Evolutionary conservation across 148 eudicot species (phyloP).

Genomic region (Salicornia ramosissima): DNA sequence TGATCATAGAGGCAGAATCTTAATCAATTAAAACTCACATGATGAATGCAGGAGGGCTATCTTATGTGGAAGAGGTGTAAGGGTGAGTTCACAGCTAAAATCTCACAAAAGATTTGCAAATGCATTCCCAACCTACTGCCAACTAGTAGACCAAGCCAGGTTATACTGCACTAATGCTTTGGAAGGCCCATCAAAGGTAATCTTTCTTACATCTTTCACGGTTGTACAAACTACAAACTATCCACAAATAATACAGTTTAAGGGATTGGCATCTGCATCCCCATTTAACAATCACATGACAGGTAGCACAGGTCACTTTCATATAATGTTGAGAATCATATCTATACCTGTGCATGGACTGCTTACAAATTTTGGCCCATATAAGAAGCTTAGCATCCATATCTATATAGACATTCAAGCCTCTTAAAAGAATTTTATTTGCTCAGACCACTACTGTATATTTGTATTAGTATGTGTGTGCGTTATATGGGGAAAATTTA

Average conservation of each 20-base stretch:
- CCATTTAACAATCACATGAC: neutral
- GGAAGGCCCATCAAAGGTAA: constrained; percentile 96
- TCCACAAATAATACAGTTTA: neutral
- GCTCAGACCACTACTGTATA: neutral
- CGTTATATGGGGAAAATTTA: neutral
- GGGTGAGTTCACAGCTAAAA: constrained; percentile 87
- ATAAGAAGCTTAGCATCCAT: constrained; percentile 1
- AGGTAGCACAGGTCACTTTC: constrained; percentile 5
- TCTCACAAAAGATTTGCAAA: constrained; percentile 98
- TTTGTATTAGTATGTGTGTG: neutral
- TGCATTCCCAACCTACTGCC: constrained; percentile 79
- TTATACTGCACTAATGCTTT: constrained; percentile 83
- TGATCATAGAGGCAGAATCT: neutral
- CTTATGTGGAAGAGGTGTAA: constrained; percentile 84
- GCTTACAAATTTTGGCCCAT: neutral
- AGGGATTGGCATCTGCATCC: neutral
- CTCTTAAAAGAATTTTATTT: neutral
- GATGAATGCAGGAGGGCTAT: constrained; percentile 71
- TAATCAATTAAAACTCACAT: constrained; percentile 6
- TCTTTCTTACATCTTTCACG: neutral
- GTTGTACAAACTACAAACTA: neutral
- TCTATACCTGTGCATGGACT: neutral
- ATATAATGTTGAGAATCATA: neutral
- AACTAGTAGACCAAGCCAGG: constrained; percentile 88
- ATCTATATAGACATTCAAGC: neutral